Conservation (phyloP, 768 basidiomycete genomes). For the Tubosaeta sp. region DNA sequence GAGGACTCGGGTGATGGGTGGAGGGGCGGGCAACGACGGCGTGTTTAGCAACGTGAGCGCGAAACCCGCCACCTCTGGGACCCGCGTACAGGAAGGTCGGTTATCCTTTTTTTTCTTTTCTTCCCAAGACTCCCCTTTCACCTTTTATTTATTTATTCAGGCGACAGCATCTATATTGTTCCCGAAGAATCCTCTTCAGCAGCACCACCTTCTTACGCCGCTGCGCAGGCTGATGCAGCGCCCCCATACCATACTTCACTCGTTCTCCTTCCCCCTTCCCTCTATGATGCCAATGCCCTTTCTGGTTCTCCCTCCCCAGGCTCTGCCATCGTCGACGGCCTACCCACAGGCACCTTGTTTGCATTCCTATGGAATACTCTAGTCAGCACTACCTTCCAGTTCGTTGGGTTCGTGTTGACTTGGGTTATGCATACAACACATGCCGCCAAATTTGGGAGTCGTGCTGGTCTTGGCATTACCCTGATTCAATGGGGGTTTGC, state of each 20-base stretch:
- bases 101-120: not conserved
- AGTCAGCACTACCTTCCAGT: constrained; percentile 95
- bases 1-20: constrained; percentile 41
- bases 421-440: constrained; percentile 93
- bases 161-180: constrained; percentile 67
- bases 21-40: constrained; percentile 76
- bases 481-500: constrained; percentile 94
- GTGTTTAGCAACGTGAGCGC: constrained; percentile 96
- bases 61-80: constrained; percentile 59
- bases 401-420: constrained; percentile 88
- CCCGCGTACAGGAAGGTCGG: constrained; percentile 53
- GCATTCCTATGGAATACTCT: constrained; percentile 91
- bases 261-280: constrained; percentile 70
- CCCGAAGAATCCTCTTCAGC: constrained; percentile 83
- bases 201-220: constrained; percentile 87
- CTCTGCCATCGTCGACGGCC: constrained; percentile 85
- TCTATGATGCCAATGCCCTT: constrained; percentile 40
- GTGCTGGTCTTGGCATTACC: constrained; percentile 93
- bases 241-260: constrained; percentile 98
- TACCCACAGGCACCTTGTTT: constrained; percentile 80
- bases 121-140: not conserved
- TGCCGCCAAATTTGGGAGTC: constrained; percentile 87
- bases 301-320: constrained; percentile 40
- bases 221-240: constrained; percentile 91
- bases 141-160: constrained; percentile 39